Conservation (phyloP, 2,329 filamentous ascomycete genomes). For the Epichloe brachyelytri region DNA sequence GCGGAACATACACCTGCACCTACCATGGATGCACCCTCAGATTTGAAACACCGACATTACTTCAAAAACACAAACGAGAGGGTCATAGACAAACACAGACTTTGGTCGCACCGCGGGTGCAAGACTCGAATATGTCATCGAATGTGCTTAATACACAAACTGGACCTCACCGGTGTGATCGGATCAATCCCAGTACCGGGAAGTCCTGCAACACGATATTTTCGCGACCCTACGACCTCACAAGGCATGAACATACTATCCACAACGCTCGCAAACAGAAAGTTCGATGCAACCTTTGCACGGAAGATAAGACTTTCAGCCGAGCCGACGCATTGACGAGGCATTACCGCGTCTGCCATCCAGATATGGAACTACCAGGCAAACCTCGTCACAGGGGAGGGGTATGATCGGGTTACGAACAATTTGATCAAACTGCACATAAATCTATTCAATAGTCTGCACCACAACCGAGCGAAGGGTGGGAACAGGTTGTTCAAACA, state of each 20-base stretch:
- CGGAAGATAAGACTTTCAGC: slow-evolving; percentile 94
- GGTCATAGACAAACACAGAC: slow-evolving; percentile 67
- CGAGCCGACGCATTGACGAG: slow-evolving; percentile 87
- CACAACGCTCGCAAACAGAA: slow-evolving; percentile 93
- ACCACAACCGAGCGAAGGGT: too few relatives aligned
- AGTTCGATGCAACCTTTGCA: slow-evolving; percentile 83
- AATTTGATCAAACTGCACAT: too few relatives aligned
- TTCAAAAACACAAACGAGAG: slow-evolving; percentile 94
- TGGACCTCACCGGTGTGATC: slow-evolving; percentile 83
- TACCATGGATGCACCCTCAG: slow-evolving; percentile 82
- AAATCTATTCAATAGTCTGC: too few relatives aligned
- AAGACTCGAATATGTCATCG: slow-evolving; percentile 31
- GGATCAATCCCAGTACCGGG: slow-evolving; percentile 87
- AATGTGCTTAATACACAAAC: slow-evolving; percentile 69
- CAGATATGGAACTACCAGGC: slow-evolving; percentile 72
- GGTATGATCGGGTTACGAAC: neutral
- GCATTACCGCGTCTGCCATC: slow-evolving; percentile 90
- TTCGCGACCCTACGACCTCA: slow-evolving; percentile 91
- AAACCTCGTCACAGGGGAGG: slow-evolving; percentile 30
- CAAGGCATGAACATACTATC: slow-evolving; percentile 92
- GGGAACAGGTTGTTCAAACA: too few relatives aligned
- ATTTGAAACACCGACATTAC: slow-evolving; percentile 73
- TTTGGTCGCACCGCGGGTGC: slow-evolving; percentile 14
- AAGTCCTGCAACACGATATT: slow-evolving; percentile 93
- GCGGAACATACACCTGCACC: slow-evolving; percentile 90